A percentile compares a stretch with the other conserved stretches of the same genome.
Evolutionary conservation across 1,139 yeast genomes (phyloP).

Genomic region (Suhomyces chickasaworum): DNA sequence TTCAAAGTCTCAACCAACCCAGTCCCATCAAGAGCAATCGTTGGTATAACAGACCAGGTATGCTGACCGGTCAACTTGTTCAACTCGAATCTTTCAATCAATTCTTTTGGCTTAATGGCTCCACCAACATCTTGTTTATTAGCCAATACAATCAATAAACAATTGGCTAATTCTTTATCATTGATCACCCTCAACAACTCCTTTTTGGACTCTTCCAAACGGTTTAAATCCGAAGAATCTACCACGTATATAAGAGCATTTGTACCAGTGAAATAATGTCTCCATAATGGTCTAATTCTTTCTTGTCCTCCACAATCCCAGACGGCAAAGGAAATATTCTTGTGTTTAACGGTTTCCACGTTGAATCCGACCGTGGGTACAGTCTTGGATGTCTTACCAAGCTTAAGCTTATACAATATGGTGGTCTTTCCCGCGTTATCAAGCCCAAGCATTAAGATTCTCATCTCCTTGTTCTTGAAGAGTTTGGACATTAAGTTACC

Average conservation of each 20-base stretch:
- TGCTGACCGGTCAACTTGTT: constrained; percentile 56
- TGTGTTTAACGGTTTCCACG: constrained; percentile 88
- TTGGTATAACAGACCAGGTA: constrained; percentile 75
- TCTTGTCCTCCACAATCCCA: constrained; percentile 99
- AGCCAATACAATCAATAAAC: constrained; percentile 80
- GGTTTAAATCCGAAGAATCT: constrained; percentile 71
- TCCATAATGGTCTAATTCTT: constrained; percentile 87
- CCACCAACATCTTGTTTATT: constrained; percentile 83
- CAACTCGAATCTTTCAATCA: constrained; percentile 60
- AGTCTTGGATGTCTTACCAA: constrained; percentile 75
- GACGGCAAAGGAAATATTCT: constrained; percentile 85
- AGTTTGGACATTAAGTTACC: constrained; percentile 34
- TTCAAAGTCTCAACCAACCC: constrained; percentile 74
- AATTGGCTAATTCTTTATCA: constrained; percentile 80
- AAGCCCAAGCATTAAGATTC: constrained; percentile 87
- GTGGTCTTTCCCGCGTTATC: constrained; percentile 94
- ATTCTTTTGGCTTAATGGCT: constrained; percentile 64
- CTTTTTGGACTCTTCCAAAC: constrained; percentile 76
- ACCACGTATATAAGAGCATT: constrained; percentile 92
- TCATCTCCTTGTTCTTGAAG: constrained; percentile 49
- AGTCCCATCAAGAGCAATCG: constrained; percentile 73
- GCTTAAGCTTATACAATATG: constrained; percentile 68
- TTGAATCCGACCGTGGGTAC: constrained; percentile 96
- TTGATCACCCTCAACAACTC: constrained; percentile 76
- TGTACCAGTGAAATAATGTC: constrained; percentile 93